A percentile compares a stretch with the other conserved stretches of the same genome.
Evolutionary conservation across 352 stramenopile genomes (phyloP).

Genomic region (Phytopythium cucurbitacearum): DNA sequence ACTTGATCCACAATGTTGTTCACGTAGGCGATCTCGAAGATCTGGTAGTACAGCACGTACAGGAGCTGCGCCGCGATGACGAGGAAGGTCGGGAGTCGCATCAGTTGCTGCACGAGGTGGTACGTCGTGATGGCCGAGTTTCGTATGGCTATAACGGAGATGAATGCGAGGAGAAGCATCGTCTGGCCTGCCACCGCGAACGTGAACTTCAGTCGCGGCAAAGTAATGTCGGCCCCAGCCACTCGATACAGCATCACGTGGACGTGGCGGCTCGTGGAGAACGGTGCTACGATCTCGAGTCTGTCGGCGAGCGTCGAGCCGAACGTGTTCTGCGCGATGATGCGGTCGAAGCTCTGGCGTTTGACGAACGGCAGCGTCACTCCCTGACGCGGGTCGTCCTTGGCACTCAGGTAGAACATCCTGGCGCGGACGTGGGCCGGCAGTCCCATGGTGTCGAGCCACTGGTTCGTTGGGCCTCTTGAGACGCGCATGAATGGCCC

Average conservation of each 20-base stretch:
- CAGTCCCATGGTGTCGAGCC: conserved; percentile 23
- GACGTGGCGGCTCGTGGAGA: conserved; percentile 13
- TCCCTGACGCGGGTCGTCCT: conserved; percentile 15
- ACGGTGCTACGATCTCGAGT: conserved; percentile 21
- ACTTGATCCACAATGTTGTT: conserved; percentile 8
- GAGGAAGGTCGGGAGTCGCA: conserved; percentile 28
- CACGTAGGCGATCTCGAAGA: conserved; percentile 27
- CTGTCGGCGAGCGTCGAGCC: conserved; percentile 21
- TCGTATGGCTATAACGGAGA: conserved; percentile 14
- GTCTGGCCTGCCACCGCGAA: conserved; percentile 31
- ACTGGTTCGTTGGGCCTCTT: conserved; percentile 8
- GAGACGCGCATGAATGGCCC: conserved; percentile 10
- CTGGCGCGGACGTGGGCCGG: conserved; percentile 12
- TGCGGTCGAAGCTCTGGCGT: conserved; percentile 25
- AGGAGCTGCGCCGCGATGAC: conserved; percentile 30
- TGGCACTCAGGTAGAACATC: conserved; percentile 25
- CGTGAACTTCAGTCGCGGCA: conserved; percentile 29
- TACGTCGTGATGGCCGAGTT: conserved; percentile 24
- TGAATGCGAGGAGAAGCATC: conserved; percentile 16
- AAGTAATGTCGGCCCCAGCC: conserved; percentile 16
- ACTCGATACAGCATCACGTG: conserved; percentile 27
- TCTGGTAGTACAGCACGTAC: conserved; percentile 39
- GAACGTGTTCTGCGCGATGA: conserved; percentile 26
- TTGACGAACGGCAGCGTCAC: conserved; percentile 21
- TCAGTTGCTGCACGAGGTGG: conserved; percentile 25